phyloP scores from a whole-genome alignment of 1,284 basidiomycete species.

The Thelephora terrestris region DNA sequence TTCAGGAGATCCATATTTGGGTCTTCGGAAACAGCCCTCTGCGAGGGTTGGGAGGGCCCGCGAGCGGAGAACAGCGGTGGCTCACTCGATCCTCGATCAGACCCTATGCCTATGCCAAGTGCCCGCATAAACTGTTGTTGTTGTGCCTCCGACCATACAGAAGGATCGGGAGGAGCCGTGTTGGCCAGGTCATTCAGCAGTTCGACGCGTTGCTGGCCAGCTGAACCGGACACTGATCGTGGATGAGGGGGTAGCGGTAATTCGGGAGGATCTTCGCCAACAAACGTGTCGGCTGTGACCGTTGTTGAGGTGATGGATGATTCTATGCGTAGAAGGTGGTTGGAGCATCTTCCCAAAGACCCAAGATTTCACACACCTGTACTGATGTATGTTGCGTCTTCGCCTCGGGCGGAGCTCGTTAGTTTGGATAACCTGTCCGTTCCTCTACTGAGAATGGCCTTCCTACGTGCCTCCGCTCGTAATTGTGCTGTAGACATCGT shows the following conservation, averaged over 20 bases:
- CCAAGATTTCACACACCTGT: constrained; percentile 31
- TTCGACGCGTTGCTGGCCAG: constrained; percentile 20
- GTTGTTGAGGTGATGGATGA: constrained; percentile 19
- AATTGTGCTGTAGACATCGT: constrained; percentile 40
- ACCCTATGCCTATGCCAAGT: constrained; percentile 20
- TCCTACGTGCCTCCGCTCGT: constrained; percentile 62
- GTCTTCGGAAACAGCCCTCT: constrained; percentile 10
- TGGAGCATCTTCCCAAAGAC: constrained; percentile 1
- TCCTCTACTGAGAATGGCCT: constrained; percentile 61
- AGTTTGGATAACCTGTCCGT: constrained; percentile 64
- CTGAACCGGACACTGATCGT: constrained; percentile 20
- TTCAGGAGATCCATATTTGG: constrained; percentile 20
- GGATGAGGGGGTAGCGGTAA: constrained; percentile 35
- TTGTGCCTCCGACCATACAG: constrained; percentile 54
- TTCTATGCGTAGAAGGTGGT: background rate
- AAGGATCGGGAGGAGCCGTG: constrained; percentile 30
- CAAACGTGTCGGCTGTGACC: constrained; percentile 34
- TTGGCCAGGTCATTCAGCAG: constrained; percentile 10
- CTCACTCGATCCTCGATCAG: constrained; percentile 25
- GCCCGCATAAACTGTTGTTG: constrained; percentile 56
- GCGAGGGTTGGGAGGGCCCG: constrained; percentile 11
- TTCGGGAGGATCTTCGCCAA: constrained; percentile 41
- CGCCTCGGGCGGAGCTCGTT: constrained; percentile 63
- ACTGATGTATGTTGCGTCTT: constrained; percentile 50
- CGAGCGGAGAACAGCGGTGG: constrained; percentile 5